Evolutionary conservation across 768 basidiomycete species (phyloP).

Genomic region (Auricularia heimuer): DNA sequence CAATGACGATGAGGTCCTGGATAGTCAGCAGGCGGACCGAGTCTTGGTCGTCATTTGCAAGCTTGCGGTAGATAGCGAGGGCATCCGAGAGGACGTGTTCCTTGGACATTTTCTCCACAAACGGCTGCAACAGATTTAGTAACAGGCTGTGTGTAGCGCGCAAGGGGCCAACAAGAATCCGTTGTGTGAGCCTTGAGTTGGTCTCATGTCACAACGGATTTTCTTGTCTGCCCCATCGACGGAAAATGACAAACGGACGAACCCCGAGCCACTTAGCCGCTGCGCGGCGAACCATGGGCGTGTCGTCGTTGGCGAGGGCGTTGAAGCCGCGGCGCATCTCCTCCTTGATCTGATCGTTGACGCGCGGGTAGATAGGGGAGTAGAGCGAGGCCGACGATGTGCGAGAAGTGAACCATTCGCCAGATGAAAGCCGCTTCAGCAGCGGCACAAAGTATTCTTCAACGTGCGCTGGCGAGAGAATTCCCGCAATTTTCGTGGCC

Average conservation of each 20-base stretch:
- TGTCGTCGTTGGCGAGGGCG: slow-evolving; percentile 82
- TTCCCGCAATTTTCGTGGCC: slow-evolving; percentile 76
- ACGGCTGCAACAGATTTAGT: slow-evolving; percentile 38
- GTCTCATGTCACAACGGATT: too few species aligned
- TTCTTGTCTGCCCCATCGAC: too few species aligned
- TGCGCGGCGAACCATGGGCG: slow-evolving; percentile 95
- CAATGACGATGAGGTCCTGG: slow-evolving; percentile 89
- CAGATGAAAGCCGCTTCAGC: slow-evolving; percentile 75
- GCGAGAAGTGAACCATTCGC: slow-evolving; percentile 98
- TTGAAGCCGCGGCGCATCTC: slow-evolving; percentile 82
- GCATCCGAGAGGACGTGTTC: slow-evolving; percentile 78
- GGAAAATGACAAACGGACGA: slow-evolving; percentile 25
- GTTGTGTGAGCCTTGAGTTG: too few species aligned
- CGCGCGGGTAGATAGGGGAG: slow-evolving; percentile 79
- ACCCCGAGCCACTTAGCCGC: slow-evolving; percentile 96
- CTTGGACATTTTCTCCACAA: slow-evolving; percentile 70
- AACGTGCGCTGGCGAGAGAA: slow-evolving; percentile 68
- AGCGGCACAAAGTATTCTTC: slow-evolving; percentile 90
- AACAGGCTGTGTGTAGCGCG: neutral
- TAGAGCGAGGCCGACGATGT: slow-evolving; percentile 93
- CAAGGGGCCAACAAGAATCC: too few species aligned
- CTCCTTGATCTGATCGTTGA: slow-evolving; percentile 62
- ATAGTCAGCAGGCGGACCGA: slow-evolving; percentile 93
- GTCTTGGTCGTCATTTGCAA: slow-evolving; percentile 95
- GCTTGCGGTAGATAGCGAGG: slow-evolving; percentile 84